Evolutionary conservation across 768 basidiomycete species (phyloP).

Genomic region (Cystofilobasidium macerans): DNA sequence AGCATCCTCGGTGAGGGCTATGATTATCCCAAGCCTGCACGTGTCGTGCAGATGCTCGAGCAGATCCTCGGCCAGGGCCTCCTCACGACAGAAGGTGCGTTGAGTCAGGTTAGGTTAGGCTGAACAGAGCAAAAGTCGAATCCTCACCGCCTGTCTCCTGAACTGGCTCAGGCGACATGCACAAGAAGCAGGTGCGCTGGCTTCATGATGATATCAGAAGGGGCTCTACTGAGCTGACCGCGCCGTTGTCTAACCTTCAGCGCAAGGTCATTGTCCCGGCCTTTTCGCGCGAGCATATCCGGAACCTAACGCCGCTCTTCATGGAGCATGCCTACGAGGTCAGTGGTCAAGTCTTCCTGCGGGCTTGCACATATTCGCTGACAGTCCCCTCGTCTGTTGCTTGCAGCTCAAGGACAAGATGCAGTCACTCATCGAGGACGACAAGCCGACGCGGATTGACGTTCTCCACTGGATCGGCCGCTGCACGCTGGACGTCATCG

Average conservation of each 20-base stretch:
- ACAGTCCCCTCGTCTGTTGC: not conserved
- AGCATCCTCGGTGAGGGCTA: conserved; percentile 16
- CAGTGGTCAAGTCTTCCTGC: not conserved
- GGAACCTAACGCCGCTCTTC: not conserved
- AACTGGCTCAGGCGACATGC: not conserved
- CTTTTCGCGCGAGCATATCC: conserved; percentile 3
- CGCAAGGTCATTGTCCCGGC: conserved; percentile 12
- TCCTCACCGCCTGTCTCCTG: not conserved
- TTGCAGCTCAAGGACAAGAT: conserved; percentile 9
- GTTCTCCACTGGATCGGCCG: conserved; percentile 48
- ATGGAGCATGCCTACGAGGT: conserved; percentile 12
- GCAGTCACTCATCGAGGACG: not conserved
- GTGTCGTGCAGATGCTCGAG: not conserved
- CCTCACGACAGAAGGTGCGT: conserved; percentile 11
- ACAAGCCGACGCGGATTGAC: conserved; percentile 32
- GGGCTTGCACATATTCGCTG: not conserved
- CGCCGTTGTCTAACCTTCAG: not conserved
- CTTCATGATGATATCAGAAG: not conserved
- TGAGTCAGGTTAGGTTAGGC: no score
- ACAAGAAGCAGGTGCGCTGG: not conserved
- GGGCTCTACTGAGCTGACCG: no score
- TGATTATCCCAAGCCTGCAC: conserved; percentile 16
- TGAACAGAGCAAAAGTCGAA: not conserved
- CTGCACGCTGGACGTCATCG: conserved; percentile 48
- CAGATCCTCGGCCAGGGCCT: conserved; percentile 11